Percentiles rank a stretch among this genome's conserved stretches.
These are phyloP conservation scores for Aspergillus indologenus DNA, from an alignment of 495 filamentous ascomycete species.

Conservation along the genomic window DNA sequence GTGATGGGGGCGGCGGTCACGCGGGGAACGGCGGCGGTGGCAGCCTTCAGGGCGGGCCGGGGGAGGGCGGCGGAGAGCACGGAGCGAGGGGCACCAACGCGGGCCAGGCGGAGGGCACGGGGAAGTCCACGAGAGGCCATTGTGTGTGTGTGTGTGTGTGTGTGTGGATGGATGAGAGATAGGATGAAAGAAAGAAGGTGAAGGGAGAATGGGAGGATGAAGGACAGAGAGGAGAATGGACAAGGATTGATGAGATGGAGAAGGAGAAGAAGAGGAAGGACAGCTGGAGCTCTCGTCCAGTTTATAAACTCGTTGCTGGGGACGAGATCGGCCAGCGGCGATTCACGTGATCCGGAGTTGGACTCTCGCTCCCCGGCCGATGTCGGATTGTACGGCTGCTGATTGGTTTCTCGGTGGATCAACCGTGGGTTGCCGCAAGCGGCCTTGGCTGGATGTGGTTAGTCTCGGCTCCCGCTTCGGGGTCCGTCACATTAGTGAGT, in stretches of 20 bases:
- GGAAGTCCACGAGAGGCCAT: slow-evolving; percentile 87
- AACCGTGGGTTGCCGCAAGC: slow-evolving; percentile 6
- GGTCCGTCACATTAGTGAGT: background rate
- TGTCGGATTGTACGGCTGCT: slow-evolving; percentile 22
- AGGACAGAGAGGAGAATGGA: slow-evolving; percentile 21
- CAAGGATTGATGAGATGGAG: slow-evolving; percentile 11
- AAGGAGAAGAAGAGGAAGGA: background rate
- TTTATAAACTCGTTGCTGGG: slow-evolving; percentile 24
- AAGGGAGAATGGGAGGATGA: slow-evolving; percentile 22
- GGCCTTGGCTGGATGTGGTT: background rate
- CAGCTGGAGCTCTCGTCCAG: background rate
- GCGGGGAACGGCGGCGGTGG: slow-evolving; percentile 33
- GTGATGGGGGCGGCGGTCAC: slow-evolving; percentile 56
- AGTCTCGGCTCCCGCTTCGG: background rate
- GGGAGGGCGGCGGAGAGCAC: slow-evolving; percentile 42
- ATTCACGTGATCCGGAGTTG: slow-evolving; percentile 39
- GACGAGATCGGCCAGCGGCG: slow-evolving; percentile 8
- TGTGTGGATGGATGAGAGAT: slow-evolving; percentile 20
- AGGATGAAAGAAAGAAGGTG: slow-evolving; percentile 21
- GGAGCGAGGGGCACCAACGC: slow-evolving; percentile 61
- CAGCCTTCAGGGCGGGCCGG: slow-evolving; percentile 40
- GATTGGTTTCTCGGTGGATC: slow-evolving; percentile 11
- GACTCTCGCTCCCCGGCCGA: slow-evolving; percentile 37
- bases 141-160: slow-evolving; percentile 42
- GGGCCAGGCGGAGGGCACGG: slow-evolving; percentile 77